phyloP scores from a whole-genome alignment of 2,329 filamentous ascomycete species.

The Xylaria sp. region DNA sequence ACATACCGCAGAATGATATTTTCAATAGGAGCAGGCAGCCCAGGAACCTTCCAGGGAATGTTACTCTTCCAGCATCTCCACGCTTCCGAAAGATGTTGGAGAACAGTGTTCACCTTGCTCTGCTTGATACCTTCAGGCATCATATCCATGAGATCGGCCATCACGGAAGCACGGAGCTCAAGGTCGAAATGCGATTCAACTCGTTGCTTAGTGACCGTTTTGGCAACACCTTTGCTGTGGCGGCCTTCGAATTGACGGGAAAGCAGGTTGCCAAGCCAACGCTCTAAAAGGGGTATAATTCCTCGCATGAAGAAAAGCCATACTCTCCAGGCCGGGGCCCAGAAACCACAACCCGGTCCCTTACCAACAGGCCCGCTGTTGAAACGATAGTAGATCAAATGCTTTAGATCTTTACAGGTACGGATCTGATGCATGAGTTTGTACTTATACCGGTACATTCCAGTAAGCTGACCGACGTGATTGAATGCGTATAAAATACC shows the following conservation, averaged over 20 bases:
- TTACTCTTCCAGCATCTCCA: slow-evolving; percentile 99
- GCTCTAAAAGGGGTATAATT: slow-evolving; percentile 93
- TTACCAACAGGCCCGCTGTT: slow-evolving; percentile 97
- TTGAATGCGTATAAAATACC: slow-evolving; percentile 99
- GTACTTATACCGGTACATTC: slow-evolving; percentile 99
- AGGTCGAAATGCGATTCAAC: slow-evolving; percentile 98
- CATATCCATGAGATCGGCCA: slow-evolving; percentile 99
- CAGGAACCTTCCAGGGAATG: slow-evolving; percentile 99
- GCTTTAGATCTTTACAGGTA: slow-evolving; percentile 98
- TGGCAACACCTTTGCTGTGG: slow-evolving; percentile 98
- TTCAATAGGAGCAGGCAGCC: slow-evolving; percentile 93
- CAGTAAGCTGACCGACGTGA: slow-evolving; percentile 95
- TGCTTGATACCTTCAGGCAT: slow-evolving; percentile 99
- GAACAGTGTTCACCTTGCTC: slow-evolving; percentile 97
- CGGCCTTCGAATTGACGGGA: slow-evolving; percentile 98
- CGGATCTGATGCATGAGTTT: slow-evolving; percentile 99
- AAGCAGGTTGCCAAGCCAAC: slow-evolving; percentile 95
- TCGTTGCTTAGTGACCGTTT: slow-evolving; percentile 98
- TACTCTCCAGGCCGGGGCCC: slow-evolving; percentile 97
- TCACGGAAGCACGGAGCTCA: slow-evolving; percentile 95
- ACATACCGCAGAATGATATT: slow-evolving; percentile 99
- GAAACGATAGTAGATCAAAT: slow-evolving; percentile 98
- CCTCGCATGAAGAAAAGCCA: slow-evolving; percentile 99
- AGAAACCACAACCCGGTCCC: slow-evolving; percentile 97
- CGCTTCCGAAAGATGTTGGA: slow-evolving; percentile 96